phyloP scores from a whole-genome alignment of 345 rosid species.

The Euphorbia lathyris region DNA sequence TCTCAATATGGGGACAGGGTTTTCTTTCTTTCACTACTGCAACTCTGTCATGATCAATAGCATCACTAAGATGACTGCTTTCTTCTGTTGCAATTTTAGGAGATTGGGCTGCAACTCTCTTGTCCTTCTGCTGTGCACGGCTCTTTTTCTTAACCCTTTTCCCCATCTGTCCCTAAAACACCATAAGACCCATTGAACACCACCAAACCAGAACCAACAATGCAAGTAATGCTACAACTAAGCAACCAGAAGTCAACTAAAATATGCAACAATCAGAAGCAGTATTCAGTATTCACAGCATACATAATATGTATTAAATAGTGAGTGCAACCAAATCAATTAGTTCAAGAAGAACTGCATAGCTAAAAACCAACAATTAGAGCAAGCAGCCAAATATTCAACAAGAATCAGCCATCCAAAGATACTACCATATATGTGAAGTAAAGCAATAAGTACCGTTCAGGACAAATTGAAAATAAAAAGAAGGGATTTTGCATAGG shows the following conservation, averaged over 20 bases:
- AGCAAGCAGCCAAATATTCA: not conserved
- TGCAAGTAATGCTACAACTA: slow-evolving; percentile 10
- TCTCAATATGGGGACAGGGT: slow-evolving; percentile 59
- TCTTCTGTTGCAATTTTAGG: slow-evolving; percentile 39
- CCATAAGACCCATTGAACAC: slow-evolving; percentile 19
- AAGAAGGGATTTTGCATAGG: slow-evolving; percentile 9
- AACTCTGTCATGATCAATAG: slow-evolving; percentile 32
- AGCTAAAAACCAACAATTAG: not conserved
- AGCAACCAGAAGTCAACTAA: not conserved
- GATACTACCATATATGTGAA: not conserved
- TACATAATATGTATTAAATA: not conserved
- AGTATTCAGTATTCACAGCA: not conserved
- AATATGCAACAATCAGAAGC: not conserved
- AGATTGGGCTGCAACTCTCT: slow-evolving; percentile 28
- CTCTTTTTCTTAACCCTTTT: slow-evolving; percentile 76
- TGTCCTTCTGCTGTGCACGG: slow-evolving; percentile 58
- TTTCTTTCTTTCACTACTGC: slow-evolving; percentile 39
- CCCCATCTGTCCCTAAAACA: slow-evolving; percentile 65
- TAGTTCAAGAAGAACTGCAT: not conserved
- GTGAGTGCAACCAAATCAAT: not conserved
- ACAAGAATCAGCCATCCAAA: not conserved
- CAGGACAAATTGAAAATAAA: not conserved
- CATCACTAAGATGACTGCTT: slow-evolving; percentile 25
- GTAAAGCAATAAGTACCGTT: not conserved
- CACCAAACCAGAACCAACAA: not conserved